phyloP scores from a whole-genome alignment of 164 flowering plant genomes.

The Cinnamomum chago region DNA sequence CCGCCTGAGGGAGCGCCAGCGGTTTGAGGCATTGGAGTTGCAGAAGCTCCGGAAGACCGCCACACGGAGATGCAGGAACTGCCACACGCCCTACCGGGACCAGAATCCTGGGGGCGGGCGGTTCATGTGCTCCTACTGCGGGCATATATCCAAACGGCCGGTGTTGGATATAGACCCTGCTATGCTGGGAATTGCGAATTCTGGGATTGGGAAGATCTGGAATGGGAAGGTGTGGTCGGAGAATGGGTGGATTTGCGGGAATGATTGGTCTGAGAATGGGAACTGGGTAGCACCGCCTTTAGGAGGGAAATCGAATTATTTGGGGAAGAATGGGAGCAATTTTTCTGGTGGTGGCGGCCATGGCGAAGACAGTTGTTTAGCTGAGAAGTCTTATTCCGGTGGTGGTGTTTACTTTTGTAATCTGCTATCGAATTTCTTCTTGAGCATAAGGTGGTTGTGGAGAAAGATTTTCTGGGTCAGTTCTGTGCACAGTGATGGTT shows the following conservation, averaged over 20 bases:
- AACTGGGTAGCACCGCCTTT: slow-evolving; percentile 56
- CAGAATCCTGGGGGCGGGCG: slow-evolving; percentile 92
- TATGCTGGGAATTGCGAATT: slow-evolving; percentile 38
- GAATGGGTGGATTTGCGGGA: slow-evolving; percentile 68
- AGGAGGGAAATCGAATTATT: slow-evolving; percentile 37
- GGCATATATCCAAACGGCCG: slow-evolving; percentile 87
- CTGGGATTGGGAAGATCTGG: slow-evolving; percentile 74
- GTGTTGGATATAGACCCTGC: slow-evolving; percentile 69
- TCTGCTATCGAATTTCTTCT: slow-evolving; percentile 47
- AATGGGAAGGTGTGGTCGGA: slow-evolving; percentile 75
- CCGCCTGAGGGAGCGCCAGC: slow-evolving; percentile 61
- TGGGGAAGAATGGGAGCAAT: slow-evolving; percentile 47
- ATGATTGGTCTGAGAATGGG: slow-evolving; percentile 74
- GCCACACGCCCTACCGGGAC: slow-evolving; percentile 77
- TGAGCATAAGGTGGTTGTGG: slow-evolving; percentile 72
- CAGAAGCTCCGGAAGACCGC: slow-evolving; percentile 89
- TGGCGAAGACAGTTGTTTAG: slow-evolving; percentile 51
- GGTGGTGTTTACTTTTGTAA: slow-evolving; percentile 43
- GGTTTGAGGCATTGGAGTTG: slow-evolving; percentile 79
- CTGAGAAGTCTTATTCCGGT: slow-evolving; percentile 64
- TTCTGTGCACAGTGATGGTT: slow-evolving; percentile 43
- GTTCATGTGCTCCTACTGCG: slow-evolving; percentile 95
- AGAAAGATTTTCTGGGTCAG: slow-evolving; percentile 69
- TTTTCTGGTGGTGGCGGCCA: slow-evolving; percentile 26
- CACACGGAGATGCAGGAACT: slow-evolving; percentile 75